phyloP scores from a whole-genome alignment of 306 rosid genomes.

The Spatholobus suberectus region DNA sequence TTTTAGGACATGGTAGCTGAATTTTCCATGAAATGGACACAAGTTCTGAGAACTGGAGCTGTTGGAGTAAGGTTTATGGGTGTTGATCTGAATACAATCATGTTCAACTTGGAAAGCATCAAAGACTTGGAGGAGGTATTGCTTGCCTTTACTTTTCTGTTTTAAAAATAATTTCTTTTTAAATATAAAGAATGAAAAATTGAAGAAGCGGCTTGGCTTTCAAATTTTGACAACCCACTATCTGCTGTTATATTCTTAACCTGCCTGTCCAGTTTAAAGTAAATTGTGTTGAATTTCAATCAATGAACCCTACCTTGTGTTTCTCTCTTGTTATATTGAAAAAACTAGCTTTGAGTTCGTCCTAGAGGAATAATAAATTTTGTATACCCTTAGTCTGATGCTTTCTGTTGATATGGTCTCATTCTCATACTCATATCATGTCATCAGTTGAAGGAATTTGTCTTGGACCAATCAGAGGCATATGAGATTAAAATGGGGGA shows the following conservation, averaged over 20 bases:
- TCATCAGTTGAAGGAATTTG: slow-evolving; percentile 83
- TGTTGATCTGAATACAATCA: slow-evolving; percentile 83
- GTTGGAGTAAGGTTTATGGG: slow-evolving; percentile 74
- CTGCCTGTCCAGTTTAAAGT: too few species aligned
- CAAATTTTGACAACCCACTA: slow-evolving; percentile 9
- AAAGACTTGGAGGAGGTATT: slow-evolving; percentile 77
- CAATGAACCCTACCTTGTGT: background rate
- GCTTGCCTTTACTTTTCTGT: background rate
- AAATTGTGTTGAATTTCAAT: slow-evolving; percentile 1
- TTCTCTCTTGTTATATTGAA: background rate
- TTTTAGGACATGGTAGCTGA: slow-evolving; percentile 77
- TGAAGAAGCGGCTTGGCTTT: background rate
- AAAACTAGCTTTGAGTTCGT: background rate
- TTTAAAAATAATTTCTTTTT: background rate
- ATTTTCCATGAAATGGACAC: slow-evolving; percentile 86
- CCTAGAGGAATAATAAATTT: slow-evolving; percentile 8
- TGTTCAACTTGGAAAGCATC: slow-evolving; percentile 84
- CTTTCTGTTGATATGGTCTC: background rate
- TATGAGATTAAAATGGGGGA: slow-evolving; percentile 91
- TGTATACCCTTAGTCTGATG: slow-evolving; percentile 16
- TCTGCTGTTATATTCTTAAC: slow-evolving; percentile 19
- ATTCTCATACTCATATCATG: slow-evolving; percentile 21
- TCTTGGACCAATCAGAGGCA: slow-evolving; percentile 77
- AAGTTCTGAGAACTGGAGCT: slow-evolving; percentile 80
- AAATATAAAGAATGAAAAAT: background rate